Evolutionary conservation across 2,329 filamentous ascomycete species (phyloP), one percentile per base, ranked within the genome.

Genomic region (Hortaea werneckii): DNA sequence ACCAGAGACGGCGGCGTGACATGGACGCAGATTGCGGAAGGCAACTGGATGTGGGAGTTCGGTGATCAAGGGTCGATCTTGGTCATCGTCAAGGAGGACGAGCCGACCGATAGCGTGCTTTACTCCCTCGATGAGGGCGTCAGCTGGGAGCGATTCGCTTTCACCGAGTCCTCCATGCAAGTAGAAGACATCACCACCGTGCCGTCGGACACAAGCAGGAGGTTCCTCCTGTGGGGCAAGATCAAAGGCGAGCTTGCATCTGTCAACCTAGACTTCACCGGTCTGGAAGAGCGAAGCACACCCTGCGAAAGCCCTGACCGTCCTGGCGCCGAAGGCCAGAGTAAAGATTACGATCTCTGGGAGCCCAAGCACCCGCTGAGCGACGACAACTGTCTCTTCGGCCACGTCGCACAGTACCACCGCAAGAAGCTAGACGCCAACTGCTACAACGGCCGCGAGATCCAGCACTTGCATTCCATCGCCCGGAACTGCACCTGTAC

Each of bases 41-140:
- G 92, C 5, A 78, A 76, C 32, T 95, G 88, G 73, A 83, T 85
- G 59, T 98, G 88, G 87, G 87, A 94, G 59, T 95, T 87, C 62
- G 94, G 92, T 48, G 94, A 98, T 58, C 87, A 95, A 64, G 92
- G 92, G 28, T 92, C 87, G 5, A 83, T 96, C 57, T 80, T 96
- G 50, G 87, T 94, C 37, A 82, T 98, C 41, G 88, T 90, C 20
- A 78, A 84, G 59, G 80, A 87, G 47, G 74, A 76, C 10, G 76
- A 75, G 43, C 73, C 78, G 43, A 87, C 84, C 4, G 83, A 83
- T 52, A 67, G 73, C 1, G 69, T 89, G 43, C 80, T 79, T 47
- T 95, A 92, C 67, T 83, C 86, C 11, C 71, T 82, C 8, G 83
- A 98, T 60, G 84, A 90, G 60, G 92, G 94, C 50, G 69, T 77